phyloP scores from a whole-genome alignment of 345 rosid genomes.

The Geranium rotundifolium region DNA sequence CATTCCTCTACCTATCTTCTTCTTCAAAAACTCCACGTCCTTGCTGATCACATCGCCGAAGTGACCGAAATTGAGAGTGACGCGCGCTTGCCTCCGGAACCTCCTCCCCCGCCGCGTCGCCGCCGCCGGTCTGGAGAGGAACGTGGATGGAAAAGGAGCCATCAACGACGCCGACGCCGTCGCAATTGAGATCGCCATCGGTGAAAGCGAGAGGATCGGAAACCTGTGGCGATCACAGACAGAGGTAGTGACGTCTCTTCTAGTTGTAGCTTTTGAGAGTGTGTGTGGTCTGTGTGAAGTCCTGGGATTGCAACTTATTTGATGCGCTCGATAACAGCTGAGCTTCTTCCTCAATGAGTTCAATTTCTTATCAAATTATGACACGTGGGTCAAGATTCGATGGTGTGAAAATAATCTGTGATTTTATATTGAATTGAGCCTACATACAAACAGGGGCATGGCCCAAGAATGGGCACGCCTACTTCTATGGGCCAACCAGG shows the following conservation, averaged over 20 bases:
- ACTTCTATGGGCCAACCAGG: too few species aligned
- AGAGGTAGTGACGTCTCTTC: neutral
- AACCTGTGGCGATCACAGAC: neutral
- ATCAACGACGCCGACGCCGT: constrained; percentile 16
- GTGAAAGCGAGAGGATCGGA: neutral
- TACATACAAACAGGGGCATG: too few species aligned
- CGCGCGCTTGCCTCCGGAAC: constrained; percentile 13
- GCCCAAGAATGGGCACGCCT: too few species aligned
- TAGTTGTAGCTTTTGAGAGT: too few species aligned
- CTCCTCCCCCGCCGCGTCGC: constrained; percentile 20
- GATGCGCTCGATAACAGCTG: too few species aligned
- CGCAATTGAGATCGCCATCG: constrained; percentile 8
- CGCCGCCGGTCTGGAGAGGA: constrained; percentile 17
- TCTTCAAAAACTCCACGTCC: constrained; percentile 52
- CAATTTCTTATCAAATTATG: too few species aligned
- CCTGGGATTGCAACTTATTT: too few species aligned
- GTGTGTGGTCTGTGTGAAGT: too few species aligned
- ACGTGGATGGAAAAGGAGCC: constrained; percentile 9
- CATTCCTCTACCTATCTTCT: constrained; percentile 42
- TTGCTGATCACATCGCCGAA: constrained; percentile 47
- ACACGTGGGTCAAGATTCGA: too few species aligned
- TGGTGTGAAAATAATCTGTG: too few species aligned
- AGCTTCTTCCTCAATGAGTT: too few species aligned
- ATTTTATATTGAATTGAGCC: too few species aligned
- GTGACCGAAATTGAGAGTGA: constrained; percentile 44